phyloP scores from a whole-genome alignment of 768 basidiomycete species.

The Boletus rubropictus region DNA sequence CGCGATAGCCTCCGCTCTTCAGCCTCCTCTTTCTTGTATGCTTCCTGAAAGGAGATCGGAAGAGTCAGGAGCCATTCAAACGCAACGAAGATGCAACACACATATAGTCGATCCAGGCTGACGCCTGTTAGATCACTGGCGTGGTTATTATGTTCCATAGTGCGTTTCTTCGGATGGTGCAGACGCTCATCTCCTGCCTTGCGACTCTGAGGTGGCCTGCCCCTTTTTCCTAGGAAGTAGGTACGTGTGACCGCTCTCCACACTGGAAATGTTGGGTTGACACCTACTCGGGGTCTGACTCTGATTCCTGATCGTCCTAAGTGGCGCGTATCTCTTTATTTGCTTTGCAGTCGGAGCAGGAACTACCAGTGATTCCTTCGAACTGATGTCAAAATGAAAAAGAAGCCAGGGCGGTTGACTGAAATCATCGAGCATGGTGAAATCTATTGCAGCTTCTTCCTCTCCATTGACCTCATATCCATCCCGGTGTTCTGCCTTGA shows the following conservation, averaged over 20 bases:
- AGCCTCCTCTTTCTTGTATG: slow-evolving; percentile 8
- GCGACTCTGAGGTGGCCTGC: background rate
- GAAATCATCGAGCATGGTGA: slow-evolving; percentile 14
- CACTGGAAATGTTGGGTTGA: background rate
- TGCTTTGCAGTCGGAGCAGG: background rate
- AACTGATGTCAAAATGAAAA: slow-evolving; percentile 9
- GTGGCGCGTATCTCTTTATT: background rate
- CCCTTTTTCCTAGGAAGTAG: background rate
- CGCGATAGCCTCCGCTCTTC: slow-evolving; percentile 14
- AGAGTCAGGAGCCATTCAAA: background rate
- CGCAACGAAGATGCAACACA: background rate
- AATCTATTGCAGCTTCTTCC: background rate
- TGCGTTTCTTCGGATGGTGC: background rate
- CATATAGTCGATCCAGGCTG: background rate
- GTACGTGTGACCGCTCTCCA: background rate
- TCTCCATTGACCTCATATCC: background rate
- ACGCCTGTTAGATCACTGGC: background rate
- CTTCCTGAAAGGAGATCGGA: slow-evolving; percentile 1
- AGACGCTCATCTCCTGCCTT: background rate
- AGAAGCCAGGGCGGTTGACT: slow-evolving; percentile 8
- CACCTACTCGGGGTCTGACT: background rate
- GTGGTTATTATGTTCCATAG: background rate
- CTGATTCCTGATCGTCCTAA: background rate
- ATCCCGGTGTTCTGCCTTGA: background rate
- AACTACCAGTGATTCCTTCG: background rate